Base-by-base conservation (phyloP, 805 yeast genomes). In the Lipomyces yamanashiensis region DNA sequence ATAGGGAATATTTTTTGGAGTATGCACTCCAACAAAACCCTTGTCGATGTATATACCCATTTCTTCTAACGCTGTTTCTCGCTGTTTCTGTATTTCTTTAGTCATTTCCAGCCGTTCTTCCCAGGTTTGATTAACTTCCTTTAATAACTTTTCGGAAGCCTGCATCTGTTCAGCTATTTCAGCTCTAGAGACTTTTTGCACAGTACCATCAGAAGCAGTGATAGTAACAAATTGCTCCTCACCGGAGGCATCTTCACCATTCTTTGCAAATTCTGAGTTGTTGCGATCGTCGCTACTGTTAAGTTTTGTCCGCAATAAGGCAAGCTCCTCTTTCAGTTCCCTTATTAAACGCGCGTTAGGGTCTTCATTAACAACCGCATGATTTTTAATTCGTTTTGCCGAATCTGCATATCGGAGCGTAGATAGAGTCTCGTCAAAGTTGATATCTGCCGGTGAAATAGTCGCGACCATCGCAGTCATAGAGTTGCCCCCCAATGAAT, bases 391-490 rank as follows among this genome's bases (percentile, higher is more conserved):
- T 67, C 80, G 79, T 72, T 89, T 88, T 2, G 91, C 93, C 62
- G 87, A 84, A 21, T 85, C 87, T 0, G 96, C 96, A 73, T 90
- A 90, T 65, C 92, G 79, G 62, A 90, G 76, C 0, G 96, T 90
- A 47, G 89, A 87, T 69, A 86, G 74, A 0, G 91, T 86, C 71
- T 90, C 96, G 21, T 89, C 92, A 73, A 84, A 87, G 36, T 58
- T 62, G 23, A 62, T 36, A 44, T 88, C 93, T 17, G 85, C 80
- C 0, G 96, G 96, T 0, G 96, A 86, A 0, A 91, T 80, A 73
- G 96, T 90, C 21, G 95, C 95, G n/a, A 91, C 82, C 88, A 91
- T 85, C 1, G 87, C 87, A 0, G 96, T 92, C 71, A 88, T 89
- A n/a, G 95, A 87, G 71, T 89, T 88, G 0, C 97, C 97, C 1